Conservation (phyloP, 495 filamentous ascomycete species). For the Oleoguttula mirabilis region DNA sequence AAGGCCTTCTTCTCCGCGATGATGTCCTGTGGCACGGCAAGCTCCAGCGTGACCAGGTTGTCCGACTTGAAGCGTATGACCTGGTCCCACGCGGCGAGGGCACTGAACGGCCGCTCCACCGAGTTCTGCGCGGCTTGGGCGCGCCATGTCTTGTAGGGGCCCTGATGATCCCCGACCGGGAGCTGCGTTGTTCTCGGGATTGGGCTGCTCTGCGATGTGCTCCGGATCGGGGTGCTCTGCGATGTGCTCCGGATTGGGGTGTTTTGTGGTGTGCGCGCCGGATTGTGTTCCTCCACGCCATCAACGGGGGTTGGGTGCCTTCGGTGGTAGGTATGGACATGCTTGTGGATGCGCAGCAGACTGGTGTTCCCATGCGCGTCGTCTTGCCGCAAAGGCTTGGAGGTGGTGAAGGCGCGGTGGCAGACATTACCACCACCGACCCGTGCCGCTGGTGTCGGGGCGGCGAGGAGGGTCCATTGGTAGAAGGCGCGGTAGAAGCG, state of each 20-base stretch:
- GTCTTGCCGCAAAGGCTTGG: no score
- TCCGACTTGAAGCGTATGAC: constrained; percentile 1
- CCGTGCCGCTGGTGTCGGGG: no score
- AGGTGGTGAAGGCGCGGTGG: no score
- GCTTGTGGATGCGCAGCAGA: no score
- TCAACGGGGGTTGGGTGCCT: no score
- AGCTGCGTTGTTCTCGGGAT: not conserved
- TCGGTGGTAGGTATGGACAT: no score
- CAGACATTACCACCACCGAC: no score
- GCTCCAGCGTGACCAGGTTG: not conserved
- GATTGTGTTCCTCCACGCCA: no score
- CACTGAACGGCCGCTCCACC: not conserved
- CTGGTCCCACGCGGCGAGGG: not conserved
- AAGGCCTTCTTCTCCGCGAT: not conserved
- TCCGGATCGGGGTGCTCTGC: not conserved
- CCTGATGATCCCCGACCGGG: not conserved
- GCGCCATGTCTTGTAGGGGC: not conserved
- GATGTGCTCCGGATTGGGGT: not conserved
- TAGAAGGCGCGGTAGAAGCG: constrained; percentile 20
- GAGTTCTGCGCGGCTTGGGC: not conserved
- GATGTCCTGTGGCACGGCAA: not conserved
- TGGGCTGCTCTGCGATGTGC: not conserved
- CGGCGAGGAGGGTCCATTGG: constrained; percentile 16
- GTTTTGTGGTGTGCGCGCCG: no score
- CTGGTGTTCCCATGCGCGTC: no score